Evolutionary conservation across 352 stramenopile genomes (phyloP).

Genomic region (Phytophthora melonis): DNA sequence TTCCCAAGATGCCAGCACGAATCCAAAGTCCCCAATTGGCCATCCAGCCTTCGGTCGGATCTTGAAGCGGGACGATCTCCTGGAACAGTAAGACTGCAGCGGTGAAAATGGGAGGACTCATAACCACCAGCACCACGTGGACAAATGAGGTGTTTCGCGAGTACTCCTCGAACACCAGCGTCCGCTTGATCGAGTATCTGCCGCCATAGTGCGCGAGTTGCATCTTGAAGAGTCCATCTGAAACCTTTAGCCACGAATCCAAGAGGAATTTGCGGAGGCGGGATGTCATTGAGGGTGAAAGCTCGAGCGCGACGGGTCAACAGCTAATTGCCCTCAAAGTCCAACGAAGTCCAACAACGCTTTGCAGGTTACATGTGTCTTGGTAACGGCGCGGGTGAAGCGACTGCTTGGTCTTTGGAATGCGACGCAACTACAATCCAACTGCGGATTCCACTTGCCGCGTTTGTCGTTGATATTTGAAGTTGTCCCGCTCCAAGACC

Average conservation of each 20-base stretch:
- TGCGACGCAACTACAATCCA: background rate
- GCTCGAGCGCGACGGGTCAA: too few species aligned
- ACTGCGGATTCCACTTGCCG: background rate
- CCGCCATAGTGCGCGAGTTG: slow-evolving; percentile 15
- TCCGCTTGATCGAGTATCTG: slow-evolving; percentile 16
- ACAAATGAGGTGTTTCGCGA: slow-evolving; percentile 1
- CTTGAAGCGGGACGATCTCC: slow-evolving; percentile 15
- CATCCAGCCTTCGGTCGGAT: slow-evolving; percentile 5
- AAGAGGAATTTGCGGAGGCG: too few species aligned
- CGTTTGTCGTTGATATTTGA: background rate
- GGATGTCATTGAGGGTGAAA: too few species aligned
- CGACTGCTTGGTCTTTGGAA: too few species aligned
- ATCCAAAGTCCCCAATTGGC: slow-evolving; percentile 16
- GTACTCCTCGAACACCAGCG: slow-evolving; percentile 18
- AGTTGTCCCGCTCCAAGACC: slow-evolving; percentile 10
- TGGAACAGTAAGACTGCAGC: slow-evolving; percentile 6
- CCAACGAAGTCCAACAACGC: too few species aligned
- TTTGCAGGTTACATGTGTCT: too few species aligned
- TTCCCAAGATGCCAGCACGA: background rate
- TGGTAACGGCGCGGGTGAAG: too few species aligned
- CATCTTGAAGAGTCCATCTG: background rate
- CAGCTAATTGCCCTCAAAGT: too few species aligned
- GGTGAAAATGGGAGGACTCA: background rate
- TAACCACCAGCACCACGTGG: slow-evolving; percentile 1
- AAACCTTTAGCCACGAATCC: background rate